Conservation (phyloP, 768 basidiomycete species). For the Podaxis sp. region DNA sequence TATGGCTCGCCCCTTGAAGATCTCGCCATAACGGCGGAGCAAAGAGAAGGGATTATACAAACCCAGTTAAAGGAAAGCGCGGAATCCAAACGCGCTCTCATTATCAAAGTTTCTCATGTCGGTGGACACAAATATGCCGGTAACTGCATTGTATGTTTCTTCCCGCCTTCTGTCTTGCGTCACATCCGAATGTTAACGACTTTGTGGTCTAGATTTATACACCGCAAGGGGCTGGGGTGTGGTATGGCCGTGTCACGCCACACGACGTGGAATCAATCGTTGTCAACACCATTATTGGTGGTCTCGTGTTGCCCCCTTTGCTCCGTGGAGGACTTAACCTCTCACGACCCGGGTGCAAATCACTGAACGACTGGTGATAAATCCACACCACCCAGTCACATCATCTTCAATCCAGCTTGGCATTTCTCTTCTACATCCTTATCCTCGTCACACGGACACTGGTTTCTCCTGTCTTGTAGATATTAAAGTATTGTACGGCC, state of each 20-base stretch:
- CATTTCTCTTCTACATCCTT: too few species aligned
- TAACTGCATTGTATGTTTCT: constrained; percentile 76
- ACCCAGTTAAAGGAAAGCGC: constrained; percentile 53
- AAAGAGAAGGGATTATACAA: constrained; percentile 55
- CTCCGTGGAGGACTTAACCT: constrained; percentile 87
- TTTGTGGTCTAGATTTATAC: constrained; percentile 67
- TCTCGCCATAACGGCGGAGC: constrained; percentile 47
- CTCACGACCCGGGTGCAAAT: constrained; percentile 61
- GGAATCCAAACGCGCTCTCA: constrained; percentile 67
- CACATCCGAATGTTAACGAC: constrained; percentile 3
- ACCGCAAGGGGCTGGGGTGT: constrained; percentile 81
- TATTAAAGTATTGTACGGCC: too few species aligned
- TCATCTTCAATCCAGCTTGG: background rate
- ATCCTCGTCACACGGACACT: too few species aligned
- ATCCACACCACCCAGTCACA: background rate
- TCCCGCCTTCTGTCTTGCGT: constrained; percentile 2
- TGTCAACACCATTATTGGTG: constrained; percentile 82
- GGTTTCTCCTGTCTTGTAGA: too few species aligned
- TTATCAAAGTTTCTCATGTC: constrained; percentile 86
- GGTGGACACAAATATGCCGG: constrained; percentile 95
- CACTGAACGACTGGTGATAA: constrained; percentile 70
- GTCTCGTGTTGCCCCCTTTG: constrained; percentile 80
- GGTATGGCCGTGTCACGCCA: constrained; percentile 93
- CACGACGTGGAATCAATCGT: constrained; percentile 87
- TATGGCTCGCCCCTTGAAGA: constrained; percentile 63